These are phyloP conservation scores for Diaporthe sp. DNA, from an alignment of 2,329 filamentous ascomycete species.

Conservation along the genomic window DNA sequence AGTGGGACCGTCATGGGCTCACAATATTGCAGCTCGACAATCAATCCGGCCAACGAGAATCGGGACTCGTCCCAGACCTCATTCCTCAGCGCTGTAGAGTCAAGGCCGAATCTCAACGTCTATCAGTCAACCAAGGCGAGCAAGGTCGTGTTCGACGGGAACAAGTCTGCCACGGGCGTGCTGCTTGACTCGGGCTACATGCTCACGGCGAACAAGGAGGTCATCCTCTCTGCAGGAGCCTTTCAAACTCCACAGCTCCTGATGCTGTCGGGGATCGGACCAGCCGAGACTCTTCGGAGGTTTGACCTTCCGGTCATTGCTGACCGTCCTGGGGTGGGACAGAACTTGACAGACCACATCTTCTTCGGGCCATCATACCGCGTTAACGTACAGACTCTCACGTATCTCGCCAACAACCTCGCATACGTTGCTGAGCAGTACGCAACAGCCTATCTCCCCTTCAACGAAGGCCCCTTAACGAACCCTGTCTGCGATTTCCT, in stretches of 20 bases:
- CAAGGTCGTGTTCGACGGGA: not conserved
- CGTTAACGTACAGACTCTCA: slow-evolving; percentile 17
- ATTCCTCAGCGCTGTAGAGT: not conserved
- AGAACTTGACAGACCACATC: slow-evolving; percentile 29
- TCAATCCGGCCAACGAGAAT: not conserved
- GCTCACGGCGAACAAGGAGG: slow-evolving; percentile 48
- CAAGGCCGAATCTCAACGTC: not conserved
- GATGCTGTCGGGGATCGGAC: slow-evolving; percentile 45
- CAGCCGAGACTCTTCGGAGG: slow-evolving; percentile 43
- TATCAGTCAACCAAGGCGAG: slow-evolving; percentile 9
- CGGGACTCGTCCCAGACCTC: slow-evolving; percentile 16
- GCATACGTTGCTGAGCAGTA: not conserved
- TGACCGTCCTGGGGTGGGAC: slow-evolving; percentile 47
- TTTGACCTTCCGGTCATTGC: slow-evolving; percentile 48
- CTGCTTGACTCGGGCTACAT: not conserved
- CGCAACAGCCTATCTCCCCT: not conserved
- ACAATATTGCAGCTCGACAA: slow-evolving; percentile 12
- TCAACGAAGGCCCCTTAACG: slow-evolving; percentile 10
- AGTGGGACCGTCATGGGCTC: not conserved
- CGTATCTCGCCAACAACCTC: slow-evolving; percentile 2
- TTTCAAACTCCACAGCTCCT: slow-evolving; percentile 57
- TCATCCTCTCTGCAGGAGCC: slow-evolving; percentile 58
- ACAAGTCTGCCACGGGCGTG: slow-evolving; percentile 31
- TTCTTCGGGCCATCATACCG: slow-evolving; percentile 19
- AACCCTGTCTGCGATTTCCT: slow-evolving; percentile 17